Evolutionary conservation across 2,329 filamentous ascomycete species (phyloP), one percentile per base, ranked within the genome.

Genomic region (Fusarium paranaense): DNA sequence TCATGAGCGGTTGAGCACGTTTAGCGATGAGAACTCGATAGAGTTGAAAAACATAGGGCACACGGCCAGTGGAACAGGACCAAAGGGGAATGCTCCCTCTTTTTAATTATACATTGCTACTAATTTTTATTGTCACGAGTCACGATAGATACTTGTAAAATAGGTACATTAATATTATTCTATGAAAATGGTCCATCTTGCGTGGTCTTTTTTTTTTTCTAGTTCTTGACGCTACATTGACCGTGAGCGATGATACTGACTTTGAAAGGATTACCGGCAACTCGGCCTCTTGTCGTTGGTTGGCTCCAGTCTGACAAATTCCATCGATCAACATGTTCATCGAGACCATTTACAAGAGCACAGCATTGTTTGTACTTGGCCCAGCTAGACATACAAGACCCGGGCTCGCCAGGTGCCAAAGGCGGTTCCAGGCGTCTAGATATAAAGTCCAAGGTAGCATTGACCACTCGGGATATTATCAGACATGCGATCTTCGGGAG

Each of bases 11-110:
- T 14, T 77, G 45, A 76, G 74, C 38, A 69, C 64, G 3, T 69
- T 72, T 18, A 70, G 64, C 33, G 74, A 73, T 14, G 69, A 77
- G 25, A 67, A 75, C 18, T 76, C 73, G 13, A 71, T 78, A 72
- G 76, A 78, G 35, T 54, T 78, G 14, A 71, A 68, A 47, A 45
- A 61, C 14, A 47, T 77, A 18, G 54, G 52, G 11, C n/a, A 52
- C 10, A 52, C 47, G 4, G 25, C 47, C 18, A 32, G 47, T 52
- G 47, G 47, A 10, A 52, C 25, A 27, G 27, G 47, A 5, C 47
- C 47, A 4, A 52, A 52, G 10, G 47, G 47, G 27, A 52, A 52
- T 20, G 47, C 25, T 52, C 47, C 47, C 18, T 32, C 25, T 32
- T 52, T 52, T 32, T 52, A 32, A 52, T 52, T 14, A 52, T 30